Evolutionary conservation across 1,139 yeast genomes (phyloP), one percentile per base, ranked within the genome.

Genomic region (Yamadazyma siamensis): DNA sequence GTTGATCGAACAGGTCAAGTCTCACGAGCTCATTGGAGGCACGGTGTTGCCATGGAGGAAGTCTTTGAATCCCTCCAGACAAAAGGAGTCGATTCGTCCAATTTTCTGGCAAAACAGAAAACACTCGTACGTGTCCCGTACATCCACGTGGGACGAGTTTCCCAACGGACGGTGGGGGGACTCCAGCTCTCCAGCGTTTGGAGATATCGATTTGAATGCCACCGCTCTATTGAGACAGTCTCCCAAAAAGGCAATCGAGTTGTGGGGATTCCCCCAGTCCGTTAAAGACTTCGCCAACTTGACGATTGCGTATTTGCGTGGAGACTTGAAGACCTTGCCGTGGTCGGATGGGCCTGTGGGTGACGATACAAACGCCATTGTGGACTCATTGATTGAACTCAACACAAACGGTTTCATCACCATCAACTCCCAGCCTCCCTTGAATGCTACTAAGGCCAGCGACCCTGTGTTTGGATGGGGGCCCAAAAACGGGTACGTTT

Each of bases 121-220:
- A 53, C 85, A 84, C 57, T 81, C 95, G 13, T 91, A 89, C 55
- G 79, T 88, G 40, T 75, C 88, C 25, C 75, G 98, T 57, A 91
- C 97, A 13, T 80, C 94, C 21, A 84, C 85, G 35, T 87, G 95
- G 95, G 94, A 87, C 61, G 96, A 87, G 56, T 87, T 86, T 54
- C 96, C 96, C 30, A 87, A 87, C 59, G 96, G 96, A 43, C 73
- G 96, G 61, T 87, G 94, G 85, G 96, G 96, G 52, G 95, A 87
- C 53, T 82, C 95, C 7, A 71, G 94, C 36, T 86, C 95, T 25
- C 96, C 96, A 7, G 95, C 95, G 5, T 87, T 82, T 57, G 95
- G 95, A 52, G 95, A 87, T 46, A 71, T 83, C 40, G 89, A 81
- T 52, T 65, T 81, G 35, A 77, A 83, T 41, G 95, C 94, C 26